These are phyloP conservation scores for Passiflora organensis DNA, from an alignment of 345 rosid genomes.

Conservation along the genomic window DNA sequence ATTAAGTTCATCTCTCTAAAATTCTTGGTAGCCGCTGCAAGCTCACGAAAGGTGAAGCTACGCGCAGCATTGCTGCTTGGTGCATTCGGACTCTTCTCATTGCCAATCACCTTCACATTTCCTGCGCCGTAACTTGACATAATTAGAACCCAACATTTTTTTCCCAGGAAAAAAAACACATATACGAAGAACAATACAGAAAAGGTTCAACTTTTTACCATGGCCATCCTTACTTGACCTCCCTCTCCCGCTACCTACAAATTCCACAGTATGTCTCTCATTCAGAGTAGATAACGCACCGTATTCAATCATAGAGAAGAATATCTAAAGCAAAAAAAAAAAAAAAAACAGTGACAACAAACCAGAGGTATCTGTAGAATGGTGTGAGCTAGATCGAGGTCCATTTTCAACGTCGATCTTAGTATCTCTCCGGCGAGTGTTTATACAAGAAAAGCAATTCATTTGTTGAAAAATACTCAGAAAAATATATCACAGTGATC, in stretches of 20 bases:
- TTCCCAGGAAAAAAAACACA: too few relatives aligned
- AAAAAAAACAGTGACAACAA: background rate
- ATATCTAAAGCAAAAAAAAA: background rate
- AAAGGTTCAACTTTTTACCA: too few relatives aligned
- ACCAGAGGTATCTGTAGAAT: constrained; percentile 51
- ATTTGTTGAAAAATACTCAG: constrained; percentile 21
- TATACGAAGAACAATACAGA: too few relatives aligned
- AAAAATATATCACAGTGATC: too few relatives aligned
- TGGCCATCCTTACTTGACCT: constrained; percentile 25
- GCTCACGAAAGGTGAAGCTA: constrained; percentile 80
- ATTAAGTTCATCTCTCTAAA: constrained; percentile 70
- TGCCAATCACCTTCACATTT: constrained; percentile 28
- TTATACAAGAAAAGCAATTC: constrained; percentile 87
- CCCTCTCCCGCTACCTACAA: constrained; percentile 29
- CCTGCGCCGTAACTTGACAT: constrained; percentile 21
- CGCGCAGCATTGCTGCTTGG: constrained; percentile 45
- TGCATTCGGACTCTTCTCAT: background rate
- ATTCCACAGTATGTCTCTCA: background rate
- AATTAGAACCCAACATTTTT: background rate
- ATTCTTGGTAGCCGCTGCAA: constrained; percentile 67
- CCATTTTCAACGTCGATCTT: constrained; percentile 65
- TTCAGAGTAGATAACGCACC: background rate
- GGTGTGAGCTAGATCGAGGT: constrained; percentile 41
- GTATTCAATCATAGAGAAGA: background rate
- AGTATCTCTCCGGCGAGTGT: constrained; percentile 42